Base-by-base conservation (phyloP, 2,329 filamentous ascomycete species). In the Tolypocladium sp. region DNA sequence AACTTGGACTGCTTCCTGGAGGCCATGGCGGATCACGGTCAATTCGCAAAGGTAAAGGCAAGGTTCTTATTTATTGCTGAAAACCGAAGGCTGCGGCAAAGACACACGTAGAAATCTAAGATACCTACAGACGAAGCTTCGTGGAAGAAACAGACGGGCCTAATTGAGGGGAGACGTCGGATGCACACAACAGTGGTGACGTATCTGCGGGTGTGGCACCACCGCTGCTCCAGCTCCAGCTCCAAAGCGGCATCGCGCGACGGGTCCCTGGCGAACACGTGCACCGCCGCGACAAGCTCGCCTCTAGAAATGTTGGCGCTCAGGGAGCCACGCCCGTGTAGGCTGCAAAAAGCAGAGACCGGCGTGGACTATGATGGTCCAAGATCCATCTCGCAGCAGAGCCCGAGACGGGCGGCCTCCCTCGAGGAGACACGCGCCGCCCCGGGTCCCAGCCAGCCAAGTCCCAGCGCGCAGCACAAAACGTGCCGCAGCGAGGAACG, bases 301-400 rank as follows among this genome's bases (percentile, higher is more conserved):
- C 55, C 25, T 37, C 54, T 15, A 59, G 30, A 55, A 49, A 78
- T 79, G 74, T 79, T 64, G 78, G 77, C 76, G 69, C 78, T 69
- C 77, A 70, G 64, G 78, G 78, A 81, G 78, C 78, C 78, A 75
- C 77, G 76, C 76, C 77, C 73, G 73, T 71, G 78, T 80, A 65
- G 68, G 58, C 57, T 61, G 44, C 58, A 60, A 59, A 44, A 25
- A 51, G 22, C 37, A 40, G 58, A 72, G 71, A 76, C 74, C 71
- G 77, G 71, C 77, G 71, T 68, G 78, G 78, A 81, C 78, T 81
- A 81, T 81, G 78, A 81, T 78, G 78, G 78, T 74, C 77, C 78
- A 52, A 55, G 33, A n/a, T 70, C 64, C 57, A 66, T 80, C 73
- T 80, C 66, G 78, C 77, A 80, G 70, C 71, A 65, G 38, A 40